Percentiles rank a stretch among this genome's conserved stretches.
These are phyloP conservation scores for Logfia minima DNA, from an alignment of 129 eudicot genomes.

Conservation along the genomic window DNA sequence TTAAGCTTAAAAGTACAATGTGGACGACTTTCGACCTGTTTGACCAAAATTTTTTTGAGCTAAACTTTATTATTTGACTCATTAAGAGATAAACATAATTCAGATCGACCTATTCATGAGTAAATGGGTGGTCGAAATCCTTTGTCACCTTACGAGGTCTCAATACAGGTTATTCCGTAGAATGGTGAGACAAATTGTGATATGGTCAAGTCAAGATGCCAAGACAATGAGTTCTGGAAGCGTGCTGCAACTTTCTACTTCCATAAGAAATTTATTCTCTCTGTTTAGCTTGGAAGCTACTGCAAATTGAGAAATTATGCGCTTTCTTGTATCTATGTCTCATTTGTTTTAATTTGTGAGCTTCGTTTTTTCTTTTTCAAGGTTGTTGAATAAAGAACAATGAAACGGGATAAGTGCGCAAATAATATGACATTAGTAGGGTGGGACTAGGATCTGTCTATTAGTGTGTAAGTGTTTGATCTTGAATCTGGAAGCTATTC, in stretches of 20 bases:
- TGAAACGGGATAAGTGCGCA: conserved; percentile 25
- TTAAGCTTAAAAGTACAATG: too few relatives aligned
- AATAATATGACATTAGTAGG: conserved; percentile 19
- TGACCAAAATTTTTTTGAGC: neutral
- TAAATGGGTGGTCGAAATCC: neutral
- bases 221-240: conserved; percentile 72
- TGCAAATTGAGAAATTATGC: conserved; percentile 18
- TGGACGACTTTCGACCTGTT: neutral
- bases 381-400: conserved; percentile 25
- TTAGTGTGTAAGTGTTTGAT: conserved; percentile 19
- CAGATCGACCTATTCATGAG: neutral
- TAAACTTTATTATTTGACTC: neutral
- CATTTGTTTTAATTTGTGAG: conserved; percentile 17
- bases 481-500: conserved; percentile 16
- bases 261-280: conserved; percentile 43
- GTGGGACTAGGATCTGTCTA: conserved; percentile 19
- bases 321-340: conserved; percentile 14
- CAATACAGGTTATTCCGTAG: conserved; percentile 61
- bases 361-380: conserved; percentile 14
- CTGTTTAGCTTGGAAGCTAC: conserved; percentile 51
- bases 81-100: neutral
- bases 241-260: conserved; percentile 46
- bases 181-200: conserved; percentile 65
- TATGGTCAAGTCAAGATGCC: conserved; percentile 75
- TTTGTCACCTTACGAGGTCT: neutral